Evolutionary conservation across 441 rosid species (phyloP).

Genomic region (Bruguiera hainesii): DNA sequence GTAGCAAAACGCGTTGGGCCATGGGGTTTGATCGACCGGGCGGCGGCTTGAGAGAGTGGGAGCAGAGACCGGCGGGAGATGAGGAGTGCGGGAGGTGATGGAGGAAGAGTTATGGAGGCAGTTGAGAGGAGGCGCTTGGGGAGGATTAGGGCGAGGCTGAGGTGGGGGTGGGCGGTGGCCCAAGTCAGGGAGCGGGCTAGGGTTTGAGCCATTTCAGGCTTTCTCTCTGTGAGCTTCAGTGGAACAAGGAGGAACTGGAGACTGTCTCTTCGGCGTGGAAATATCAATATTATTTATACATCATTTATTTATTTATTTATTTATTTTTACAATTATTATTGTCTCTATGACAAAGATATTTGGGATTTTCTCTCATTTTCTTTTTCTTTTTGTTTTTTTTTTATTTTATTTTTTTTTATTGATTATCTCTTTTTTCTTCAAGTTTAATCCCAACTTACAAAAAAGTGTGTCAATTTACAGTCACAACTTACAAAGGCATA

Average conservation of each 20-base stretch:
- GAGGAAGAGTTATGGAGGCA: slow-evolving; percentile 29
- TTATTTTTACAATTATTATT: too few species aligned
- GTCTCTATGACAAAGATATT: too few species aligned
- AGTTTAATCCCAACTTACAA: too few species aligned
- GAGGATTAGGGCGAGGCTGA: slow-evolving; percentile 20
- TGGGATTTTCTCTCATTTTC: too few species aligned
- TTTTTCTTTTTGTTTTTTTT: too few species aligned
- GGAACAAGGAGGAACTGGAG: background rate
- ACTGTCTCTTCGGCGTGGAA: too few species aligned
- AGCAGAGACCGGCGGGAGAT: slow-evolving; percentile 38
- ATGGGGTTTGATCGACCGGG: slow-evolving; percentile 19
- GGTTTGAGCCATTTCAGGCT: slow-evolving; percentile 59
- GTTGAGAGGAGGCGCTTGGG: slow-evolving; percentile 50
- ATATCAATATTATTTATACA: too few species aligned
- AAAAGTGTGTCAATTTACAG: too few species aligned
- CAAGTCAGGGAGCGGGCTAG: slow-evolving; percentile 43
- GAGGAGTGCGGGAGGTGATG: slow-evolving; percentile 35
- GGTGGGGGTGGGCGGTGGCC: slow-evolving; percentile 50
- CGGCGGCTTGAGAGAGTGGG: slow-evolving; percentile 40
- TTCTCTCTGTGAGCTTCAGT: background rate
- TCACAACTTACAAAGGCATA: too few species aligned
- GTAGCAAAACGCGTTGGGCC: slow-evolving; percentile 44
- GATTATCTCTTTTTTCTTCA: too few species aligned
- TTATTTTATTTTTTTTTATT: too few species aligned
- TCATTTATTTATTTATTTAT: too few species aligned